phyloP scores from a whole-genome alignment of 2,329 filamentous ascomycete species.

The Nigrograna mackinnonii region DNA sequence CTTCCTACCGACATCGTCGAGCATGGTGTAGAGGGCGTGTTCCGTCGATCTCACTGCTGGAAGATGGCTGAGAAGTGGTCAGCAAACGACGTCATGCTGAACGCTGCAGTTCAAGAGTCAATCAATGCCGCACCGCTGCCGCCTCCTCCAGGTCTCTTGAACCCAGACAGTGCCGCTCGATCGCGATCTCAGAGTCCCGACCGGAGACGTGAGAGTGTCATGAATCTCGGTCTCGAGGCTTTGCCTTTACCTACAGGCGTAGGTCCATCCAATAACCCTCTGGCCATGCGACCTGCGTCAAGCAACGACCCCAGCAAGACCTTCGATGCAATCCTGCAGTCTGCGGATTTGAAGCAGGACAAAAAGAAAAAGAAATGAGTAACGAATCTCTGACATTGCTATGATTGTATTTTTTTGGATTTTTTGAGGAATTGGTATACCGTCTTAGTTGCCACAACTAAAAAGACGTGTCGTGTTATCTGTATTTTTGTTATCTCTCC shows the following conservation, averaged over 20 bases:
- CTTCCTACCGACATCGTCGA: conserved; percentile 67
- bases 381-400: conserved; percentile 1
- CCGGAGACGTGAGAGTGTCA: conserved; percentile 46
- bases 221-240: conserved; percentile 51
- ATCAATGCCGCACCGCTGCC: conserved; percentile 33
- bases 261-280: conserved; percentile 37
- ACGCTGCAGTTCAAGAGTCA: conserved; percentile 38
- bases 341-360: conserved; percentile 17
- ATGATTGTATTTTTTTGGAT: too few relatives aligned
- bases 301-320: conserved; percentile 48
- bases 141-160: conserved; percentile 32
- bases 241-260: conserved; percentile 50
- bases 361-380: conserved; percentile 33
- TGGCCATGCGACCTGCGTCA: conserved; percentile 27
- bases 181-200: conserved; percentile 31
- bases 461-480: too few relatives aligned
- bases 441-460: too few relatives aligned
- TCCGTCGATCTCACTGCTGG: conserved; percentile 72
- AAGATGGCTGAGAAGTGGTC: conserved; percentile 65
- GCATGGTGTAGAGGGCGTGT: conserved; percentile 69
- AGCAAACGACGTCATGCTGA: conserved; percentile 36
- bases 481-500: too few relatives aligned
- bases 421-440: too few relatives aligned
- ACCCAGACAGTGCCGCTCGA: conserved; percentile 14
- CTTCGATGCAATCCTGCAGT: conserved; percentile 52